Evolutionary conservation across 352 stramenopile genomes (phyloP).

Genomic region (Globisporangium recalcitrans): DNA sequence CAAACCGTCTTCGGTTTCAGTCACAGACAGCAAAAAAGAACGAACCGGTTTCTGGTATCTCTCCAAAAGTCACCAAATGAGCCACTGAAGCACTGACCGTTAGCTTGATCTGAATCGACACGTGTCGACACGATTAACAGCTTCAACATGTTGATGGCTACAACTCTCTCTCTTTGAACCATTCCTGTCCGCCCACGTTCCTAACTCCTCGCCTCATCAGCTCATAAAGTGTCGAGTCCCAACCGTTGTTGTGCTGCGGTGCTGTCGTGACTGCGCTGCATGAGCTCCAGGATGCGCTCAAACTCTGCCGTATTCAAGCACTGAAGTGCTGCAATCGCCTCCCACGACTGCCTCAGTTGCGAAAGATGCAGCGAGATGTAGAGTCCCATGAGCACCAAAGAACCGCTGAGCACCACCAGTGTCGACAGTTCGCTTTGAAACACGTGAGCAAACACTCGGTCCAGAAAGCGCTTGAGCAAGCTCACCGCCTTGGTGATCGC

Average conservation of each 20-base stretch:
- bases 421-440: neutral
- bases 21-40: too few species aligned
- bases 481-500: neutral
- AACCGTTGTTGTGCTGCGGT: too few species aligned
- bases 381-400: neutral
- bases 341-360: conserved; percentile 3
- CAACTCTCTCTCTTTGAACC: neutral
- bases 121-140: too few species aligned
- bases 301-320: neutral
- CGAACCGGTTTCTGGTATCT: too few species aligned
- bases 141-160: too few species aligned
- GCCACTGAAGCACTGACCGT: too few species aligned
- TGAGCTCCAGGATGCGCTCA: neutral
- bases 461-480: neutral
- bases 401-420: neutral
- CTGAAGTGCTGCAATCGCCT: neutral
- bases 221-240: neutral
- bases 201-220: neutral
- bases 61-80: too few species aligned
- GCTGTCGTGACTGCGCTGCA: neutral
- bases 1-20: too few species aligned
- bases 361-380: neutral
- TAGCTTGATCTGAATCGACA: too few species aligned
- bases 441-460: neutral
- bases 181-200: neutral